phyloP scores from a whole-genome alignment of 1,139 yeast species.

The Pichia sp. region DNA sequence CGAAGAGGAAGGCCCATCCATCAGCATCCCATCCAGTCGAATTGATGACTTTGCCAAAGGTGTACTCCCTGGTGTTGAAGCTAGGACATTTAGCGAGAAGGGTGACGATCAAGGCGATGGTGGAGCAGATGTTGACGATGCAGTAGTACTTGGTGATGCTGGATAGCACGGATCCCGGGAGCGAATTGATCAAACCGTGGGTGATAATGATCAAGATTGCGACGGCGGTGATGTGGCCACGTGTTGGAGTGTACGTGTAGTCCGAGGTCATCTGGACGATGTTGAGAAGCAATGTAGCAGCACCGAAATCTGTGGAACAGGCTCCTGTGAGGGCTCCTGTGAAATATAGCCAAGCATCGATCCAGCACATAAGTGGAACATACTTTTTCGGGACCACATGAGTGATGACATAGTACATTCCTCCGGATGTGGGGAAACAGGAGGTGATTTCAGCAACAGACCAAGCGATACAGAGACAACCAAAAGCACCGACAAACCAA shows the following conservation, averaged over 20 bases:
- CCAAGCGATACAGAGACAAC: slow-evolving; percentile 53
- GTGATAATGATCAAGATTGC: slow-evolving; percentile 38
- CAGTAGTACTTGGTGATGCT: slow-evolving; percentile 40
- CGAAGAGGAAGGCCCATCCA: slow-evolving; percentile 35
- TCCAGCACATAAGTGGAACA: slow-evolving; percentile 37
- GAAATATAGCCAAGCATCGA: slow-evolving; percentile 43
- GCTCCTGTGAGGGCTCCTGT: slow-evolving; percentile 44
- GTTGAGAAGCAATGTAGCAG: slow-evolving; percentile 38
- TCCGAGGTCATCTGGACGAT: slow-evolving; percentile 40
- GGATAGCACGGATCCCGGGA: slow-evolving; percentile 39
- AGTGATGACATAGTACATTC: slow-evolving; percentile 47
- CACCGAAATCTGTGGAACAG: slow-evolving; percentile 35
- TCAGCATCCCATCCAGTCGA: slow-evolving; percentile 34
- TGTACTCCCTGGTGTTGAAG: slow-evolving; percentile 27
- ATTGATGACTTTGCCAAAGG: slow-evolving; percentile 31
- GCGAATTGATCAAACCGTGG: slow-evolving; percentile 40
- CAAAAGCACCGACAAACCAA: slow-evolving; percentile 59
- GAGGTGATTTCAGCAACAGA: slow-evolving; percentile 65
- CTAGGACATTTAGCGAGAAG: slow-evolving; percentile 33
- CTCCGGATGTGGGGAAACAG: slow-evolving; percentile 72
- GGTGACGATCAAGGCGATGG: slow-evolving; percentile 35
- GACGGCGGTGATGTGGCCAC: slow-evolving; percentile 40
- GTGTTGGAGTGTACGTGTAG: slow-evolving; percentile 37
- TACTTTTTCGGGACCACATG: slow-evolving; percentile 33
- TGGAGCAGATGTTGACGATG: slow-evolving; percentile 38